Conservation (phyloP, 2,329 filamentous ascomycete genomes). For the Cercospora sp. region DNA sequence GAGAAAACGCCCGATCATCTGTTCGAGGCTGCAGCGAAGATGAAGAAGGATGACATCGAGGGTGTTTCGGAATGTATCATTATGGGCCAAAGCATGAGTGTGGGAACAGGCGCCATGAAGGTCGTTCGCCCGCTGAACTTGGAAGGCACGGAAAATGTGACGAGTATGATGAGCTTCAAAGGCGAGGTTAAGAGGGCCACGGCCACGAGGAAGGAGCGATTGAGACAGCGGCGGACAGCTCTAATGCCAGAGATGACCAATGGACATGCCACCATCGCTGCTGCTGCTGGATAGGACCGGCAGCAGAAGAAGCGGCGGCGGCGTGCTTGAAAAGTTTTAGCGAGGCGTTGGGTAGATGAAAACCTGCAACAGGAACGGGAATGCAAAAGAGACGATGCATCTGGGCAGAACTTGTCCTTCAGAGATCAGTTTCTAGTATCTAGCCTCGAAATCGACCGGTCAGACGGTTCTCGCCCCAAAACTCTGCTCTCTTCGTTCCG, state of each 20-base stretch:
- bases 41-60: constrained; percentile 89
- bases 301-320: not conserved
- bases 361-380: not conserved
- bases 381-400: not conserved
- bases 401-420: not conserved
- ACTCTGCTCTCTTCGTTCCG: not conserved
- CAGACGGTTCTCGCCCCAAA: not conserved
- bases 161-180: constrained; percentile 25
- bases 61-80: constrained; percentile 97
- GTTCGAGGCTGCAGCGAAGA: constrained; percentile 88
- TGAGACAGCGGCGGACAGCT: constrained; percentile 21
- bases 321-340: not conserved
- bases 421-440: not conserved
- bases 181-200: constrained; percentile 20
- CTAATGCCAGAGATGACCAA: constrained; percentile 24
- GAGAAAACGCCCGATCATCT: constrained; percentile 98
- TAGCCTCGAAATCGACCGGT: not conserved
- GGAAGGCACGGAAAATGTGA: constrained; percentile 51
- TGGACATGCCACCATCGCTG: constrained; percentile 24
- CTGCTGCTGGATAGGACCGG: constrained; percentile 19
- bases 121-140: constrained; percentile 78
- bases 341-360: not conserved
- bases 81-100: constrained; percentile 89
- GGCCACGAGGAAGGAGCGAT: constrained; percentile 24
- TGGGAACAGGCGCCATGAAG: constrained; percentile 91